Evolutionary conservation across 148 eudicot species (phyloP), one percentile per base, ranked within the genome.

Genomic region (Rheum nobile): DNA sequence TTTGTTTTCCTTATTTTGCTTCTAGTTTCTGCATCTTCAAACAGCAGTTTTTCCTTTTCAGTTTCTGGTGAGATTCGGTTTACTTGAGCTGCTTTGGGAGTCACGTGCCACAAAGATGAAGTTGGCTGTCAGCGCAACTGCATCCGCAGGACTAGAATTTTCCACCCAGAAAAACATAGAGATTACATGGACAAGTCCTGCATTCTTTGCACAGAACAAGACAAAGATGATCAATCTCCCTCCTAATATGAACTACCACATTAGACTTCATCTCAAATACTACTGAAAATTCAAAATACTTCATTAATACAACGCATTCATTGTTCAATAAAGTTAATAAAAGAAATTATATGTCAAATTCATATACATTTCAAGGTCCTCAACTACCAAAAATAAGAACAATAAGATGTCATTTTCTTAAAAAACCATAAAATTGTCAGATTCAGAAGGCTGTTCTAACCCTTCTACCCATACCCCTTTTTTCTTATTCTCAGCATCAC

Each of bases 51-150:
- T 75, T 94, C 97, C 50, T 43, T 76, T 80, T 91, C 96, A 21
- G 97, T 91, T 84, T 94, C 87, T 12, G 97, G 97, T 61, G 80
- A 77, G 67, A 93, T 82, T 74, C 91, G 84, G 71, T 94, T 94
- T 50, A 94, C 96, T 65, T 87, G 85, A 75, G 97, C 91, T 70
- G 97, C 93, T 84, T 86, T 88, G 83, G 50, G 96, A 88, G 81
- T 94, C 96, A 71, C 96, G 98, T 39, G 97, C 98, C 44, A 94
- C 98, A 42, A 94, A 94, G 46, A 91, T 94, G 85, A 94, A 94
- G 73, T 90, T 94, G 77, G 97, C 98, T 12, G 91, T 84, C 14
- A 94, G 88, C 57, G 93, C 97, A 35, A 88, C 78, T 46, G 89
- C 77, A 65, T 86, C 87, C 21, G 83, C 61, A 73, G 77, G 82